These are phyloP conservation scores for Gamarada debralockiae DNA, from an alignment of 495 filamentous ascomycete species.

Conservation along the genomic window DNA sequence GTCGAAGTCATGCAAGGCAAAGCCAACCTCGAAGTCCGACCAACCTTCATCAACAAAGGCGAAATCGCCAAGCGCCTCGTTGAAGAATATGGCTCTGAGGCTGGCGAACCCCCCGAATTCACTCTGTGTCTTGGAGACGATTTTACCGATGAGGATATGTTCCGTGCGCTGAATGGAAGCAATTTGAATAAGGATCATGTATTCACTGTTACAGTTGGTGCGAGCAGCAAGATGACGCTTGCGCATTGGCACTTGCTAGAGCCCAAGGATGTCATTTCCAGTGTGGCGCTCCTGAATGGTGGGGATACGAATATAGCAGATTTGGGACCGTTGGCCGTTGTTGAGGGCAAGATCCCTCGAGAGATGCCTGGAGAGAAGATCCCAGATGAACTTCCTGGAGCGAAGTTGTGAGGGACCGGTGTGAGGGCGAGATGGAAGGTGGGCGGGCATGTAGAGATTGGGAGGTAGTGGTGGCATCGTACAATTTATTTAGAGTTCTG, in stretches of 20 bases:
- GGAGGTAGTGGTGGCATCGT: too few relatives aligned
- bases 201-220: constrained; percentile 85
- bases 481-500: too few relatives aligned
- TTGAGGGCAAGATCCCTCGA: constrained; percentile 22
- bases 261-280: constrained; percentile 79
- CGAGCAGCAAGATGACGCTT: constrained; percentile 79
- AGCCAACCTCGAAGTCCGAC: constrained; percentile 92
- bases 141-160: constrained; percentile 93
- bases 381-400: constrained; percentile 4
- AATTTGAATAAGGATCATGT: constrained; percentile 56
- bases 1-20: constrained; percentile 96
- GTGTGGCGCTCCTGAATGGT: constrained; percentile 64
- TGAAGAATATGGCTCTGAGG: constrained; percentile 49
- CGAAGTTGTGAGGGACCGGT: constrained; percentile 2
- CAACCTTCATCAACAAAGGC: constrained; percentile 95
- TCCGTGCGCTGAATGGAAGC: constrained; percentile 60
- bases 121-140: constrained; percentile 90
- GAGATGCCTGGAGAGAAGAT: not conserved
- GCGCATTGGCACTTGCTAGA: constrained; percentile 86
- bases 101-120: constrained; percentile 60
- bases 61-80: constrained; percentile 82
- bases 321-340: constrained; percentile 19
- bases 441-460: too few relatives aligned
- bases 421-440: too few relatives aligned
- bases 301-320: constrained; percentile 15